A percentile compares a stretch with the other conserved stretches of the same genome.
Evolutionary conservation across 257 asterid species (phyloP).

Genomic region (Henckelia pumila): DNA sequence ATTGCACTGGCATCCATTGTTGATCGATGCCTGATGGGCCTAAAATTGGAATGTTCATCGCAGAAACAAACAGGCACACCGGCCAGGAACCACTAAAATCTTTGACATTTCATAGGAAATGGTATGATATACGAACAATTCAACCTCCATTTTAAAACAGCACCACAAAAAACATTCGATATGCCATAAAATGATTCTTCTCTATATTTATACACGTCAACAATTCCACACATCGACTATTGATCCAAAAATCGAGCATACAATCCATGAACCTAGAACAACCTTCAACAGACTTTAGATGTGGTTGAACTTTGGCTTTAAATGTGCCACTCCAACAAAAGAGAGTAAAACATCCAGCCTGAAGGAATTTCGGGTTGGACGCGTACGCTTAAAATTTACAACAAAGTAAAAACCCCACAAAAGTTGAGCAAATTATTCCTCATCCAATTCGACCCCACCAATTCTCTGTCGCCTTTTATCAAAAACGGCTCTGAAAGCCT

Average conservation of each 20-base stretch:
- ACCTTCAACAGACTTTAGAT: not conserved
- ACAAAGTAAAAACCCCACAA: not conserved
- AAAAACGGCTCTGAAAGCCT: slow-evolving; percentile 81
- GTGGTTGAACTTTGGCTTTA: too few relatives aligned
- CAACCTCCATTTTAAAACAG: not conserved
- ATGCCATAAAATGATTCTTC: not conserved
- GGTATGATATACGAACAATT: not conserved
- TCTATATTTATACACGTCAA: not conserved
- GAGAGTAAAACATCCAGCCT: not conserved
- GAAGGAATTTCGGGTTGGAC: too few relatives aligned
- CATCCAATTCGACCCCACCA: slow-evolving; percentile 42
- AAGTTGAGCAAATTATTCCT: slow-evolving; percentile 26
- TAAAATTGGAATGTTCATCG: not conserved
- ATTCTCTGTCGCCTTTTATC: slow-evolving; percentile 74
- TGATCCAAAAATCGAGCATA: not conserved
- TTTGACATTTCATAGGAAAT: not conserved
- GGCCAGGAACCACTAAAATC: not conserved
- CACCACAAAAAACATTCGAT: not conserved
- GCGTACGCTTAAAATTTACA: not conserved
- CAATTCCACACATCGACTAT: not conserved
- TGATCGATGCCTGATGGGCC: not conserved
- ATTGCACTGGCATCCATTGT: not conserved
- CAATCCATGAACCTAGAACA: not conserved
- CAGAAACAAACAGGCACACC: not conserved
- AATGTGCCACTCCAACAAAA: not conserved